Conservation (phyloP, 2,329 filamentous ascomycete genomes). For the Grosmannia penicillata region DNA sequence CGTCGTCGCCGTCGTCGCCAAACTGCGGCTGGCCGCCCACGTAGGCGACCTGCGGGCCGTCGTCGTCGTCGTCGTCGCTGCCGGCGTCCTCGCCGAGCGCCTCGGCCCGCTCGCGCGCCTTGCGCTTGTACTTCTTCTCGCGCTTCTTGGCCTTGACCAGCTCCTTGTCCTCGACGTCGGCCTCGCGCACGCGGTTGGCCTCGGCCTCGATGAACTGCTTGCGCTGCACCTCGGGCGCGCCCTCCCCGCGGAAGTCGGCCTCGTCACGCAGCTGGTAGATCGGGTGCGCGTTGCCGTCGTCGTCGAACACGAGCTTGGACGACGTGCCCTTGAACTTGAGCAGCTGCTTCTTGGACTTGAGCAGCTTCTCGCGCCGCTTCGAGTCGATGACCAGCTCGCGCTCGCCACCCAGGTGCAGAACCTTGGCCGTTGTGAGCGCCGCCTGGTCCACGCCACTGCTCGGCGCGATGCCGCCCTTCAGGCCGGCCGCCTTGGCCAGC, state of each 20-base stretch:
- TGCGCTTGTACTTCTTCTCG: constrained; percentile 62
- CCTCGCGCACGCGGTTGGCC: constrained; percentile 51
- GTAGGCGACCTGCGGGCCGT: constrained; percentile 14
- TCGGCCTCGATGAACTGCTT: constrained; percentile 67
- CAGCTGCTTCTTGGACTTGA: constrained; percentile 88
- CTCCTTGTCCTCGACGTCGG: constrained; percentile 73
- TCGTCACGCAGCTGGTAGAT: constrained; percentile 83
- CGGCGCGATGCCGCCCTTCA: constrained; percentile 15
- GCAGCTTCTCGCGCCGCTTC: constrained; percentile 87
- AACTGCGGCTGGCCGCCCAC: constrained; percentile 16
- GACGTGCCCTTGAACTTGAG: constrained; percentile 80
- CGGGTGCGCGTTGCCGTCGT: constrained; percentile 72
- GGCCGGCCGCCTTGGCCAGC: constrained; percentile 35
- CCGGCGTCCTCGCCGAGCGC: constrained; percentile 17
- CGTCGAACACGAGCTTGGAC: constrained; percentile 78
- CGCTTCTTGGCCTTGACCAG: constrained; percentile 62
- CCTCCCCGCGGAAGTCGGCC: constrained; percentile 60
- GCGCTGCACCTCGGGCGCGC: constrained; percentile 62
- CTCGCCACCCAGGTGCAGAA: constrained; percentile 49
- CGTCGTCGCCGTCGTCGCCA: constrained; percentile 31
- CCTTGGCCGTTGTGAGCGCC: constrained; percentile 32
- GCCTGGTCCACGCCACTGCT: constrained; percentile 16
- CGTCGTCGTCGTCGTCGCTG: constrained; percentile 16
- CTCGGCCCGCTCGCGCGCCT: constrained; percentile 40
- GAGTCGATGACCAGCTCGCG: constrained; percentile 74